A percentile compares a stretch with the other conserved stretches of the same genome.
Conservation (phyloP, 2,329 filamentous ascomycete genomes). For the Aureobasidium sp. region DNA sequence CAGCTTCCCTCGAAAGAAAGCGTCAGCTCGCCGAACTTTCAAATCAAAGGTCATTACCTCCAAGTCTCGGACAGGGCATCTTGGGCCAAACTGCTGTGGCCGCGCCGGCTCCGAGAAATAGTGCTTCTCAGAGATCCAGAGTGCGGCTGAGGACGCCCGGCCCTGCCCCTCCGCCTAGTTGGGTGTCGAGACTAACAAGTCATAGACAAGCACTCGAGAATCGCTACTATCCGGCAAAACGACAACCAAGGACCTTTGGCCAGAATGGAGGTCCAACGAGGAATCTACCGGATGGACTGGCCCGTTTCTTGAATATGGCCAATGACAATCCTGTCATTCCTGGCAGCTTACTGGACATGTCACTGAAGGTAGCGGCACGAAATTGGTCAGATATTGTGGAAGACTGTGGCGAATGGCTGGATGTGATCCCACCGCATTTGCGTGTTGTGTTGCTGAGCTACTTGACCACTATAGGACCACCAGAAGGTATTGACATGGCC, state of each 20-base stretch:
- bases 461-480: slow-evolving; percentile 43
- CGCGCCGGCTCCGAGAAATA: slow-evolving; percentile 39
- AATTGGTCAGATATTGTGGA: slow-evolving; percentile 52
- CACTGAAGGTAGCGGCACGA: slow-evolving; percentile 47
- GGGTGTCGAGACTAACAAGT: slow-evolving; percentile 30
- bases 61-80: slow-evolving; percentile 35
- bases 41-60: slow-evolving; percentile 38
- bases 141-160: slow-evolving; percentile 33
- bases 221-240: background rate
- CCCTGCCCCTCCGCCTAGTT: slow-evolving; percentile 41
- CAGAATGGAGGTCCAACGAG: slow-evolving; percentile 20
- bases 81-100: slow-evolving; percentile 41
- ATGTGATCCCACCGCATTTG: slow-evolving; percentile 44
- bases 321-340: slow-evolving; percentile 17
- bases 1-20: slow-evolving; percentile 32
- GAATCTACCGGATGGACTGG: slow-evolving; percentile 22
- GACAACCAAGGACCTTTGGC: slow-evolving; percentile 10
- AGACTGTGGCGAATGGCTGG: slow-evolving; percentile 51
- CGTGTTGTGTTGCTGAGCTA: slow-evolving; percentile 52
- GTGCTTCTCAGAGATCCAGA: slow-evolving; percentile 24
- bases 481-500: slow-evolving; percentile 33
- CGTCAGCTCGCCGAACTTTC: slow-evolving; percentile 37
- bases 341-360: slow-evolving; percentile 43
- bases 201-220: background rate
- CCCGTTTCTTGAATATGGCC: slow-evolving; percentile 23